These are phyloP conservation scores for Priceomyces carsonii DNA, from an alignment of 805 yeast species.

Conservation along the genomic window DNA sequence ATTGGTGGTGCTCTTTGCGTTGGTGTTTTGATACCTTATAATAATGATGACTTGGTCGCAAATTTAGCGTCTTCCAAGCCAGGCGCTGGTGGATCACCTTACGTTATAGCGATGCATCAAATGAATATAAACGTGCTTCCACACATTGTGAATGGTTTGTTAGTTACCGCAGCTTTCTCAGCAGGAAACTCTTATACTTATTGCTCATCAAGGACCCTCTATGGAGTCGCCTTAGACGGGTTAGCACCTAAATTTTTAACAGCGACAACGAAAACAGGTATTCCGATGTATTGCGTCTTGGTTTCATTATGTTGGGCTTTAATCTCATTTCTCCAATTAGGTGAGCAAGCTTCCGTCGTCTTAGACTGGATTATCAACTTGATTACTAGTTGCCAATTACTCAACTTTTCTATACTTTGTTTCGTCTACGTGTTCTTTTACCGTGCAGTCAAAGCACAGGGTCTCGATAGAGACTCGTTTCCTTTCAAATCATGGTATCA, in stretches of 20 bases:
- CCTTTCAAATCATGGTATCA: constrained; percentile 27
- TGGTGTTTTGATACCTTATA: constrained; percentile 72
- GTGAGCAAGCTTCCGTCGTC: constrained; percentile 29
- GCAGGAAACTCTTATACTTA: constrained; percentile 52
- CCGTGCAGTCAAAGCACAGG: constrained; percentile 52
- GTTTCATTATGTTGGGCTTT: constrained; percentile 54
- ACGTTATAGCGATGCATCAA: constrained; percentile 52
- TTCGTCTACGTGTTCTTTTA: constrained; percentile 62
- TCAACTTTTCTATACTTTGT: constrained; percentile 31
- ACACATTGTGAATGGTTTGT: constrained; percentile 44
- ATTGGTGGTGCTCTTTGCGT: constrained; percentile 75
- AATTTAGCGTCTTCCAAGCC: constrained; percentile 62
- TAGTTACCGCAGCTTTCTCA: constrained; percentile 46
- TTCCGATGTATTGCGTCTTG: constrained; percentile 47
- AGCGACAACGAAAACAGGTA: constrained; percentile 47
- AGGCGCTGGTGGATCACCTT: constrained; percentile 62
- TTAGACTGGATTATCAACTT: constrained; percentile 35
- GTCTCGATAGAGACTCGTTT: constrained; percentile 8
- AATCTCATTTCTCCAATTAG: constrained; percentile 62
- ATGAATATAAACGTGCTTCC: constrained; percentile 44
- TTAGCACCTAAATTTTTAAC: constrained; percentile 46
- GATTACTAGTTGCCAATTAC: constrained; percentile 31
- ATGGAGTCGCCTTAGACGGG: constrained; percentile 48
- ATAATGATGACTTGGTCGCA: constrained; percentile 58
- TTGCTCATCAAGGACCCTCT: constrained; percentile 48